Conservation (phyloP, 2,329 filamentous ascomycete genomes). For the Fonsecaea erecta region DNA sequence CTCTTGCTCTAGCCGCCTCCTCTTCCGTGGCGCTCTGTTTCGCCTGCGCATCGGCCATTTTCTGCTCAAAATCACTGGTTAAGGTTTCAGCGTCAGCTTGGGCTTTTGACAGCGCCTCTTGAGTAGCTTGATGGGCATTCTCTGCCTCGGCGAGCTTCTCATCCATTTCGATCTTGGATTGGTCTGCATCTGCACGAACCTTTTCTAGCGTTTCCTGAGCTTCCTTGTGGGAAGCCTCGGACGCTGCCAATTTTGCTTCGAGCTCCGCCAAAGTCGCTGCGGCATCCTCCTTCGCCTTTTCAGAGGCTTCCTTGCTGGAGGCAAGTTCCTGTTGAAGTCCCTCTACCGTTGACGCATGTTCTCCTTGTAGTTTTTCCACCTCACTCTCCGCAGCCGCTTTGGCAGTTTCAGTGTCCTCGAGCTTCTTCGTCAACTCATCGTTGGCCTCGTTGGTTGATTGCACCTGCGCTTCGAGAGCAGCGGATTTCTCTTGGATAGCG, state of each 20-base stretch:
- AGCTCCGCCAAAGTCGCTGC: slow-evolving; percentile 17
- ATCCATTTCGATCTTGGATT: slow-evolving; percentile 17
- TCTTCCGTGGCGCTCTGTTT: slow-evolving; percentile 5
- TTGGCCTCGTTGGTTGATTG: slow-evolving; percentile 5
- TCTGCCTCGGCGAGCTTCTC: slow-evolving; percentile 17
- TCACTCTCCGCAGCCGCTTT: slow-evolving; percentile 14
- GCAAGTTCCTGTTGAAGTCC: slow-evolving; percentile 18
- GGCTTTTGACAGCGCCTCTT: slow-evolving; percentile 21
- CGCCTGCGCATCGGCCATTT: slow-evolving; percentile 9
- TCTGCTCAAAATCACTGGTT: slow-evolving; percentile 17
- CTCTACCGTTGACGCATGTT: slow-evolving; percentile 8
- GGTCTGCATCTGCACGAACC: slow-evolving; percentile 8
- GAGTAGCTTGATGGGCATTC: slow-evolving; percentile 14
- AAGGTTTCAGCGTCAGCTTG: slow-evolving; percentile 15
- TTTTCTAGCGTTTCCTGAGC: slow-evolving; percentile 17
- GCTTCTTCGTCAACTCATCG: slow-evolving; percentile 18
- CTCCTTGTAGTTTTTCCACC: slow-evolving; percentile 13
- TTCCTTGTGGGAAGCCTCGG: slow-evolving; percentile 8
- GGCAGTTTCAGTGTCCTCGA: slow-evolving; percentile 11
- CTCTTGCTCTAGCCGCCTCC: neutral
- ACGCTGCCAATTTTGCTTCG: slow-evolving; percentile 15
- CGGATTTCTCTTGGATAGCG: neutral
- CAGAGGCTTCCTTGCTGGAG: slow-evolving; percentile 18
- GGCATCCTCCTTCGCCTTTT: slow-evolving; percentile 23
- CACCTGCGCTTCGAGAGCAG: slow-evolving; percentile 10